Base-by-base conservation (phyloP, 2,329 filamentous ascomycete genomes). In the Clonostachys sp. region DNA sequence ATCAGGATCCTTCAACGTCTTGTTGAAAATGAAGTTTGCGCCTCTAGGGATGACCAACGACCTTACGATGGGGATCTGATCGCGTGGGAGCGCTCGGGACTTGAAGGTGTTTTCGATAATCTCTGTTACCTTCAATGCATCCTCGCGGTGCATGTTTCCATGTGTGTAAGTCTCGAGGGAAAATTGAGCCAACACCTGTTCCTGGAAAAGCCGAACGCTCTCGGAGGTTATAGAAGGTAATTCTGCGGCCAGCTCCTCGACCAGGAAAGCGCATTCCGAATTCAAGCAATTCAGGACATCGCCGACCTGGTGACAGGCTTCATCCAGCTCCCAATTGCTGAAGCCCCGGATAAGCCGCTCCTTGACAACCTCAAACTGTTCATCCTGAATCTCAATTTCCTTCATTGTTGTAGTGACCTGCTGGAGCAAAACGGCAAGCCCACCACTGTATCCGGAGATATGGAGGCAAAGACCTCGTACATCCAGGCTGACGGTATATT, bases 401-500 rank as follows among this genome's bases (percentile, higher is more conserved):
- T 89, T 83, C 78, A 96, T 88, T 10, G 87, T 91, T 12, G 83
- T 70, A 20, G 96, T 73, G 5, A 97, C 89, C 62, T 96, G 94
- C 61, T 97, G 90, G 42, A 99, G 69, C 20, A 99, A 77, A 1
- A 96, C 90, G 0, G 87, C 76, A 60, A 99, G 83, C 72, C 99
- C 99, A 67, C 99, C 94, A 57, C 96, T 99, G 71, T 97, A 99
- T 0, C 94, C 94, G 33, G 83, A 85, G 4, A 97, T 80, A 14
- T 87, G 83, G 39, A 97, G 72, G 48, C 88, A 84, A 33, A 97
- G 63, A 0, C 91, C 91, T 34, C 83, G 79, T 5, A 80, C 77
- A 58, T 89, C 86, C 24, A 86, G 78, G 5, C 75, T 75, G n/a
- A 97, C 80, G 38, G 80, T 83, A 62, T 97, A 97, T 51, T 88